Evolutionary conservation across 345 rosid species (phyloP).

Genomic region (Zanthoxylum bungeanum): DNA sequence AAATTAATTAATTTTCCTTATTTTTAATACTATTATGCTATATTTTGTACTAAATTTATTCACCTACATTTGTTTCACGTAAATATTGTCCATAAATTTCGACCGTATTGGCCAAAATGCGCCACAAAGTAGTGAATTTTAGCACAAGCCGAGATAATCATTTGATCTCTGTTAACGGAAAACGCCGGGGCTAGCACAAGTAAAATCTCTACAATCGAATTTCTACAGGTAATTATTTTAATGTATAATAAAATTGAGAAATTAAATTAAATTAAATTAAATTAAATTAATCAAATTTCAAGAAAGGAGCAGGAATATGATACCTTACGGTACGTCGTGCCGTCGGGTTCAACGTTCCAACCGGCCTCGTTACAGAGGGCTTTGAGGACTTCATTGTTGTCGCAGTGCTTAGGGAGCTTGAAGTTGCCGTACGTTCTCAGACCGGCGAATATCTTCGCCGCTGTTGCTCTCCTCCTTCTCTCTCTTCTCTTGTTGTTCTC

Average conservation of each 20-base stretch:
- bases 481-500: slow-evolving; percentile 91
- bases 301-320: neutral
- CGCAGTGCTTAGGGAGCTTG: slow-evolving; percentile 92
- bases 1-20: too few species aligned
- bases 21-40: too few species aligned
- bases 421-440: slow-evolving; percentile 76
- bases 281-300: neutral
- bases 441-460: slow-evolving; percentile 83
- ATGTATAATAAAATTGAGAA: too few species aligned
- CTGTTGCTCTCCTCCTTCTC: slow-evolving; percentile 79
- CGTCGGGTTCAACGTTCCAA: slow-evolving; percentile 81
- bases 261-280: too few species aligned
- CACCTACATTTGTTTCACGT: too few species aligned
- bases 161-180: neutral
- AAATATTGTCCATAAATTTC: too few species aligned
- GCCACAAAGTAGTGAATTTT: neutral
- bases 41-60: too few species aligned
- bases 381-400: slow-evolving; percentile 86
- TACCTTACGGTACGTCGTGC: slow-evolving; percentile 91
- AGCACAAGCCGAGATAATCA: neutral
- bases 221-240: neutral
- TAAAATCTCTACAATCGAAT: neutral
- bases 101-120: too few species aligned
- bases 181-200: too few species aligned
- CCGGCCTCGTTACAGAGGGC: slow-evolving; percentile 89